Evolutionary conservation across 202 grass and related monocot genomes (phyloP).

Genomic region (Hordeum pubiflorum): DNA sequence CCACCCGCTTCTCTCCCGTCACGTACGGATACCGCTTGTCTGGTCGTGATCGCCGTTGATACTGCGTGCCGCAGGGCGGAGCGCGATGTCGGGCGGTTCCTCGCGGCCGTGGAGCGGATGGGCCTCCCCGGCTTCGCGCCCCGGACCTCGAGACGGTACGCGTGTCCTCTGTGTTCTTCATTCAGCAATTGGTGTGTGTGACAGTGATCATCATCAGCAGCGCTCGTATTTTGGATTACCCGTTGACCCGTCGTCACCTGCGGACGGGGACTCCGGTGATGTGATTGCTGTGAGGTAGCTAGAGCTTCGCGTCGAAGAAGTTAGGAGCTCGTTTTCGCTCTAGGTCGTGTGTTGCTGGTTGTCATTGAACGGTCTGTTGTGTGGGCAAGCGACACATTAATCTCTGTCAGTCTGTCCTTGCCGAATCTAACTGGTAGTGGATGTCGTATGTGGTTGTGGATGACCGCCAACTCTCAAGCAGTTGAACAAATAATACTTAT

Average conservation of each 20-base stretch:
- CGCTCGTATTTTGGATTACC: background rate
- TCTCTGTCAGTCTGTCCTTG: background rate
- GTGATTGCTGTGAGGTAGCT: slow-evolving; percentile 1
- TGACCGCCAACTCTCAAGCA: no score
- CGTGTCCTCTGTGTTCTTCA: background rate
- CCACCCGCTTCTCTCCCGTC: background rate
- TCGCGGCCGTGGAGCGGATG: slow-evolving; percentile 34
- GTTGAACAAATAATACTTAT: background rate
- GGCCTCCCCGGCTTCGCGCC: slow-evolving; percentile 36
- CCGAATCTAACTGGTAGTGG: background rate
- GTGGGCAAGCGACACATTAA: background rate
- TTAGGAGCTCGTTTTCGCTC: slow-evolving; percentile 19
- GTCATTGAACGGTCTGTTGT: background rate
- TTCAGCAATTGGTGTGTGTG: background rate
- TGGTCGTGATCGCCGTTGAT: background rate
- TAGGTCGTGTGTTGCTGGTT: background rate
- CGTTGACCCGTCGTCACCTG: background rate
- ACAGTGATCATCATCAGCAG: background rate
- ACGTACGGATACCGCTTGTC: background rate
- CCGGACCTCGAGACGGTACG: slow-evolving; percentile 43
- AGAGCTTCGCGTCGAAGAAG: background rate
- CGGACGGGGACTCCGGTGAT: background rate
- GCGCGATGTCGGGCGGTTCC: slow-evolving; percentile 28
- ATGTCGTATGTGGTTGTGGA: background rate
- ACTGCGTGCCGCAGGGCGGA: slow-evolving; percentile 4